These are phyloP conservation scores for Pleurotus djamor DNA, from an alignment of 768 basidiomycete species.

Conservation along the genomic window DNA sequence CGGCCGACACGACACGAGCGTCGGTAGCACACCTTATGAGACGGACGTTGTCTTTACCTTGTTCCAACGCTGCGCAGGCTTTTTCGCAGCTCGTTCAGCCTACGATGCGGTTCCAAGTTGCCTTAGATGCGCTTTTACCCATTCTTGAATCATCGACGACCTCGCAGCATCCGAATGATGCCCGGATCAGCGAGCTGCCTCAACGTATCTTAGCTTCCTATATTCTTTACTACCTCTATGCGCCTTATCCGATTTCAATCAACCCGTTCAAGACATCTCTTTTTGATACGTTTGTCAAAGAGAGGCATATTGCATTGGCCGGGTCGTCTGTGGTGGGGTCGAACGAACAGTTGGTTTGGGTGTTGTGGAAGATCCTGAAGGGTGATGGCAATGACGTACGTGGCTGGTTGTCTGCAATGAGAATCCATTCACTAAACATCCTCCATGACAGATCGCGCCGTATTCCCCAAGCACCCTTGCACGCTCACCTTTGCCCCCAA, in stretches of 20 bases:
- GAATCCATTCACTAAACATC: neutral
- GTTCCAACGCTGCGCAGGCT: constrained; percentile 74
- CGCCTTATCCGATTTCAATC: constrained; percentile 74
- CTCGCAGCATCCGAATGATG: constrained; percentile 44
- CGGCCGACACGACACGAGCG: constrained; percentile 34
- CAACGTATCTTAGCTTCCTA: constrained; percentile 78
- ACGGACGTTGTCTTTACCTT: constrained; percentile 66
- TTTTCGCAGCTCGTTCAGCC: constrained; percentile 76
- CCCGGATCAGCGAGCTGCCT: constrained; percentile 43
- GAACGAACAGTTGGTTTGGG: constrained; percentile 83
- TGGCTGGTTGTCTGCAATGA: neutral
- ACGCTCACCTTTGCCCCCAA: constrained; percentile 71
- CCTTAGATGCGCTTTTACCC: constrained; percentile 78
- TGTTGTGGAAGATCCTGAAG: constrained; percentile 82
- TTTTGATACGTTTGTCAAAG: constrained; percentile 63
- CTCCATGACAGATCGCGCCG: constrained; percentile 65
- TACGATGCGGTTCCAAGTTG: constrained; percentile 77
- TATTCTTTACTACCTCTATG: constrained; percentile 78
- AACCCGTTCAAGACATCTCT: constrained; percentile 82
- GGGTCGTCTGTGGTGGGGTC: constrained; percentile 48
- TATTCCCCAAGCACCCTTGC: constrained; percentile 77
- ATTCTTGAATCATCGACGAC: constrained; percentile 47
- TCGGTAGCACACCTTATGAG: constrained; percentile 69
- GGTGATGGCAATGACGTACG: constrained; percentile 81
- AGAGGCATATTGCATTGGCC: constrained; percentile 58